phyloP scores from a whole-genome alignment of 164 flowering plant species.

The grape (Vitis vinifera) region DNA sequence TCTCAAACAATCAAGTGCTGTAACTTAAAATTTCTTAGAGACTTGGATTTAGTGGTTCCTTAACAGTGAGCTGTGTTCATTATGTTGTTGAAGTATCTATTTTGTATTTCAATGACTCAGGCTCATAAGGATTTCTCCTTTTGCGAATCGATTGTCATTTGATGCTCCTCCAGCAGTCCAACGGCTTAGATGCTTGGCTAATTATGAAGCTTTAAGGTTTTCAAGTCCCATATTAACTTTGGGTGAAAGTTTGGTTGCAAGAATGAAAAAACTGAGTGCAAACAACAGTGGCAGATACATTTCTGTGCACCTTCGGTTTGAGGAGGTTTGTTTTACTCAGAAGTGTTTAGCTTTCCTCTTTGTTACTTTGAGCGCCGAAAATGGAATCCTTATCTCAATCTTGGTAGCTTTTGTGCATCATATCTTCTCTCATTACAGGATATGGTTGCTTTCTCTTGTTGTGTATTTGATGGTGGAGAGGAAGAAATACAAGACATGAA shows the following conservation, averaged over 20 bases:
- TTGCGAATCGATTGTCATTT: constrained; percentile 89
- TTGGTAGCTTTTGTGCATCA: not conserved
- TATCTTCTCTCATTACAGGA: constrained; percentile 46
- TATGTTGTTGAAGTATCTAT: not conserved
- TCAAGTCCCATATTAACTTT: constrained; percentile 61
- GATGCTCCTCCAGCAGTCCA: constrained; percentile 92
- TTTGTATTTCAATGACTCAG: constrained; percentile 33
- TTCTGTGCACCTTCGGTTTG: constrained; percentile 97
- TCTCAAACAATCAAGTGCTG: too few relatives aligned
- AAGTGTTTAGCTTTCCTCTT: not conserved
- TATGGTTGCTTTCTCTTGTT: constrained; percentile 99
- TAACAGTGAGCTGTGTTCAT: not conserved
- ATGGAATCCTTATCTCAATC: not conserved
- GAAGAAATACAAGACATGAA: constrained; percentile 76
- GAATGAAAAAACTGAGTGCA: constrained; percentile 81
- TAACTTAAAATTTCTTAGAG: too few relatives aligned
- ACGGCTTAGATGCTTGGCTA: constrained; percentile 91
- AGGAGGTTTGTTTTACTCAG: constrained; percentile 59
- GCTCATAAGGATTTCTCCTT: constrained; percentile 93
- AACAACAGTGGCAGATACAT: constrained; percentile 74
- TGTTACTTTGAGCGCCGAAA: not conserved
- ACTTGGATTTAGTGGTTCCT: too few relatives aligned
- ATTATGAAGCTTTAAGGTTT: constrained; percentile 85
- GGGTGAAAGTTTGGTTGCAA: constrained; percentile 66
- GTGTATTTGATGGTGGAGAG: constrained; percentile 89